Conservation (phyloP, 2,329 filamentous ascomycete genomes). For the Ceratocystis cubensis region DNA sequence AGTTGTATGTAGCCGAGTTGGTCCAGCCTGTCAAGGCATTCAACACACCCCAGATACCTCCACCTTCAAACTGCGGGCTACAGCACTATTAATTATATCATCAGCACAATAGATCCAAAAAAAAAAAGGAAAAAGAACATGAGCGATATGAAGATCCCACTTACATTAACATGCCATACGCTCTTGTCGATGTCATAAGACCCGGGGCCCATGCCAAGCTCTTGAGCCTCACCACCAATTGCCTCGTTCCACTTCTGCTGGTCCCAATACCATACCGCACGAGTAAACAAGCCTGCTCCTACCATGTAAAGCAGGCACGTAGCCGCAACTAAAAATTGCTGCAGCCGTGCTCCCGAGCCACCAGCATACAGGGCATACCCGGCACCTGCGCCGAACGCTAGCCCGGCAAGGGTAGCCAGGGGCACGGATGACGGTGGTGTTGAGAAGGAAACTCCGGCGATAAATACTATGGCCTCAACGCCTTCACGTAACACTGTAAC, state of each 20-base stretch:
- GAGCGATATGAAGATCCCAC: constrained; percentile 25
- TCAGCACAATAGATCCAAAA: constrained; percentile 6
- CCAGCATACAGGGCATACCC: constrained; percentile 65
- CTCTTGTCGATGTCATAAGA: constrained; percentile 67
- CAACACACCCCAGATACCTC: constrained; percentile 76
- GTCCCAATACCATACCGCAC: constrained; percentile 63
- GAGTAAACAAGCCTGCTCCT: constrained; percentile 68
- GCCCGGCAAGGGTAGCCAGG: constrained; percentile 59
- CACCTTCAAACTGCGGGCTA: constrained; percentile 57
- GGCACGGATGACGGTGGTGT: constrained; percentile 66
- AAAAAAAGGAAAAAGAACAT: neutral
- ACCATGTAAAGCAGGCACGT: constrained; percentile 78
- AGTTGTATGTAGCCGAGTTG: constrained; percentile 79
- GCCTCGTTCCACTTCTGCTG: constrained; percentile 54
- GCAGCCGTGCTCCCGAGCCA: constrained; percentile 36
- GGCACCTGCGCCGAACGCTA: constrained; percentile 52
- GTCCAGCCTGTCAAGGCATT: constrained; percentile 78
- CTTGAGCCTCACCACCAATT: constrained; percentile 44
- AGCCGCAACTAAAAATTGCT: constrained; percentile 68
- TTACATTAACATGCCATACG: constrained; percentile 71
- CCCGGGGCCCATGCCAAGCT: constrained; percentile 48
- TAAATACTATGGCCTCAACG: constrained; percentile 73
- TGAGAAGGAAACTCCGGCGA: constrained; percentile 69
- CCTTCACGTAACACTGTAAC: constrained; percentile 79
- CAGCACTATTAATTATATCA: constrained; percentile 48